A percentile compares a stretch with the other conserved stretches of the same genome.
Conservation (phyloP, 306 rosid genomes). For the Malus asiatica region DNA sequence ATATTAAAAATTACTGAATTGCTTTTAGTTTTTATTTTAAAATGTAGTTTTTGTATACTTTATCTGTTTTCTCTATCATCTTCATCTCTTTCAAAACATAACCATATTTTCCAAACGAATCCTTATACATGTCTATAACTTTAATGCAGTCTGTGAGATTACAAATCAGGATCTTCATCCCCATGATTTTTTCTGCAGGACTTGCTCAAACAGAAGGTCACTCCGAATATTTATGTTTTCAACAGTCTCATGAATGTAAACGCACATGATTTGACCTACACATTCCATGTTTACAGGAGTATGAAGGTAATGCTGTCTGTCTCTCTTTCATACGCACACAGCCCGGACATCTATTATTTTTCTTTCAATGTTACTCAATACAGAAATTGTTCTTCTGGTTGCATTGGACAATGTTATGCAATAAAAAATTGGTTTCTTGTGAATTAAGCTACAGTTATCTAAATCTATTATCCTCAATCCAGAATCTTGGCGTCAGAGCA, state of each 20-base stretch:
- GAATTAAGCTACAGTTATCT: constrained; percentile 18
- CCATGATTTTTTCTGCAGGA: constrained; percentile 53
- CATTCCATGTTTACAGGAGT: constrained; percentile 46
- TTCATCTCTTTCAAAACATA: neutral
- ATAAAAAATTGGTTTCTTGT: constrained; percentile 1
- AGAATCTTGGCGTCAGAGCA: constrained; percentile 65
- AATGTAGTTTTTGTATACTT: neutral
- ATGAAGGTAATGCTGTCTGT: constrained; percentile 53
- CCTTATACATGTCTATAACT: neutral
- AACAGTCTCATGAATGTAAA: constrained; percentile 98
- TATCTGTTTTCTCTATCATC: neutral
- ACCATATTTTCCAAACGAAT: neutral
- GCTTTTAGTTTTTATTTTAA: neutral
- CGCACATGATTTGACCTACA: constrained; percentile 72
- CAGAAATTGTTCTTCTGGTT: neutral
- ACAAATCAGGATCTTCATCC: neutral
- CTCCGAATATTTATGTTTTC: constrained; percentile 77
- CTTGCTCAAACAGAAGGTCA: constrained; percentile 62
- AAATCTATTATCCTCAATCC: constrained; percentile 26
- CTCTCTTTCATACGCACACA: neutral
- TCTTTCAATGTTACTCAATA: neutral
- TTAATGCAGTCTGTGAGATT: neutral
- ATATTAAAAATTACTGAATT: neutral
- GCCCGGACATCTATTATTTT: neutral
- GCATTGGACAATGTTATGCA: neutral